Percentiles rank a stretch among this genome's conserved stretches.
phyloP scores from a whole-genome alignment of 305 asterid genomes.

The Fraxinus angustifolia region DNA sequence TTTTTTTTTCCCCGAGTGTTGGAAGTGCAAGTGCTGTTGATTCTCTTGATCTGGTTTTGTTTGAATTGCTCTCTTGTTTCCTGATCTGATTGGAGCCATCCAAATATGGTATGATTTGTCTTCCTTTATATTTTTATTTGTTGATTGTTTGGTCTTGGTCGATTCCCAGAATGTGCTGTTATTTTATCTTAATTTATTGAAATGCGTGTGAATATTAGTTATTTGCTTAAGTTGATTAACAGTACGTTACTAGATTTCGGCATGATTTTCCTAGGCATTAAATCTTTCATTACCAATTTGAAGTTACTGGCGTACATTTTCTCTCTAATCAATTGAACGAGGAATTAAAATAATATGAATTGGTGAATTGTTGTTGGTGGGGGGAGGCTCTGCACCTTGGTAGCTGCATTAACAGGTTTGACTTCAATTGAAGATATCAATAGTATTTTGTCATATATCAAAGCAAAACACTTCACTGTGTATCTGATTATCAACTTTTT shows the following conservation, averaged over 20 bases:
- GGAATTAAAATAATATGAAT: neutral
- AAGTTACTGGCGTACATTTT: neutral
- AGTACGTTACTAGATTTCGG: neutral
- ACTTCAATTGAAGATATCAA: neutral
- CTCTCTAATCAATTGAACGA: neutral
- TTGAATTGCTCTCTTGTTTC: slow-evolving; percentile 22
- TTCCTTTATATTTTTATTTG: neutral
- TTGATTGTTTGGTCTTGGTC: neutral
- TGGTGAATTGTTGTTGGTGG: neutral
- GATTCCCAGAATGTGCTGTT: slow-evolving; percentile 4
- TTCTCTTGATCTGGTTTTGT: slow-evolving; percentile 35
- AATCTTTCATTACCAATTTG: neutral
- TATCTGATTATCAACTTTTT: neutral
- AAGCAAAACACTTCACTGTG: neutral
- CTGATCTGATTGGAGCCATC: slow-evolving; percentile 58
- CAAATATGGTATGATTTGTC: slow-evolving; percentile 45
- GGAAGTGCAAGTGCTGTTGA: slow-evolving; percentile 23
- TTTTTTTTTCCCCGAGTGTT: neutral
- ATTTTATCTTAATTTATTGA: neutral
- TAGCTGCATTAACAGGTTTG: neutral
- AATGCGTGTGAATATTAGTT: slow-evolving; percentile 7
- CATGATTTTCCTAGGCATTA: neutral
- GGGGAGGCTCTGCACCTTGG: neutral
- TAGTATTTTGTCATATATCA: neutral
- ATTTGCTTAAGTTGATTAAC: slow-evolving; percentile 17